Evolutionary conservation across 331 rosid species (phyloP).

Genomic region (Rhamnella rubrinervis): DNA sequence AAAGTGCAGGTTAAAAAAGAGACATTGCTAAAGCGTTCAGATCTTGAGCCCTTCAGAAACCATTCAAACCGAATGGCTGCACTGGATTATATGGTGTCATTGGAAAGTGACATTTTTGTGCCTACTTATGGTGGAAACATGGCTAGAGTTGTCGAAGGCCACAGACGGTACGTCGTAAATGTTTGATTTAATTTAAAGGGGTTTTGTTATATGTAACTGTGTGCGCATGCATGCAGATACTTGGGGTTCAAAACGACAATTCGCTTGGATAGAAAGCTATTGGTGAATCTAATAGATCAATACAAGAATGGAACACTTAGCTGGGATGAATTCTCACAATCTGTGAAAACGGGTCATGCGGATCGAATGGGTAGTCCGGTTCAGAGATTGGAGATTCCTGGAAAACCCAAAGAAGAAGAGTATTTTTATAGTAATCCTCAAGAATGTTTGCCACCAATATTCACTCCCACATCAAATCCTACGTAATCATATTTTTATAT

Average conservation of each 20-base stretch:
- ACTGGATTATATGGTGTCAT: slow-evolving; percentile 25
- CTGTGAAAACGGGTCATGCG: slow-evolving; percentile 30
- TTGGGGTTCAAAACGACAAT: slow-evolving; percentile 25
- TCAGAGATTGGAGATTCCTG: slow-evolving; percentile 25
- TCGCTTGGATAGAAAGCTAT: slow-evolving; percentile 11
- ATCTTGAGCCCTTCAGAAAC: slow-evolving; percentile 20
- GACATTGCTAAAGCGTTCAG: slow-evolving; percentile 13
- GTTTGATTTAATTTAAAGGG: too few species aligned
- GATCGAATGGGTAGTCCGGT: slow-evolving; percentile 19
- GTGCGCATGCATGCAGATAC: slow-evolving; percentile 1
- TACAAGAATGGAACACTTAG: slow-evolving; percentile 27
- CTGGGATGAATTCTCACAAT: slow-evolving; percentile 30
- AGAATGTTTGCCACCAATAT: slow-evolving; percentile 24
- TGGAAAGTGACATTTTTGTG: slow-evolving; percentile 24
- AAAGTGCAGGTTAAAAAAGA: slow-evolving; percentile 23
- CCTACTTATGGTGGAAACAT: slow-evolving; percentile 32
- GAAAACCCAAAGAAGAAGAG: slow-evolving; percentile 33
- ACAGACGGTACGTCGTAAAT: slow-evolving; percentile 5
- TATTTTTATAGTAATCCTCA: slow-evolving; percentile 30
- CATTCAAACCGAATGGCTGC: slow-evolving; percentile 35
- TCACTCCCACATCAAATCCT: slow-evolving; percentile 1
- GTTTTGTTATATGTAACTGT: background rate
- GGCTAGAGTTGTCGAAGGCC: slow-evolving; percentile 29
- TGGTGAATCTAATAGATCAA: slow-evolving; percentile 26
- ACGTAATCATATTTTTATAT: background rate